Evolutionary conservation across 768 basidiomycete species (phyloP).

Genomic region (Podaxis sp.): DNA sequence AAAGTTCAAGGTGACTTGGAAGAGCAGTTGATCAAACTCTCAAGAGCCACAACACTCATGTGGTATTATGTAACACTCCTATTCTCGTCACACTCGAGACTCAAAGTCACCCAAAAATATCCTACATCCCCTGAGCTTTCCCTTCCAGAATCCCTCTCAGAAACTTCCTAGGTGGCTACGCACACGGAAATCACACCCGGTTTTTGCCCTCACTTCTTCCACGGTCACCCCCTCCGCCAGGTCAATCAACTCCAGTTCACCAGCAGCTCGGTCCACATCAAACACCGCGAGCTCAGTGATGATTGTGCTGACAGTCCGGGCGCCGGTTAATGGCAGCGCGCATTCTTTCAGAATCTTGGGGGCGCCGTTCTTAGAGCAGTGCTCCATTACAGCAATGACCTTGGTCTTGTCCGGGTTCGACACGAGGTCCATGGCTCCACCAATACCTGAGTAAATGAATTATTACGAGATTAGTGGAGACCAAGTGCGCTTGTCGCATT

Average conservation of each 20-base stretch:
- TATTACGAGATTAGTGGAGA: constrained; percentile 15
- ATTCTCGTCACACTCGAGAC: neutral
- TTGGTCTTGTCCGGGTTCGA: constrained; percentile 96
- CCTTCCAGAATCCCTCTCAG: neutral
- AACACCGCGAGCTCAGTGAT: constrained; percentile 94
- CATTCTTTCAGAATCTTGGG: constrained; percentile 87
- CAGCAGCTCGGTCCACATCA: constrained; percentile 75
- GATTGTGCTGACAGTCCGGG: constrained; percentile 84
- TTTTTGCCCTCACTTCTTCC: constrained; percentile 85
- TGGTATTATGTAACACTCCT: constrained; percentile 14
- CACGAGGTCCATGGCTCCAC: constrained; percentile 95
- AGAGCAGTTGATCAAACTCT: neutral
- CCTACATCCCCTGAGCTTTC: neutral
- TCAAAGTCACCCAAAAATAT: neutral
- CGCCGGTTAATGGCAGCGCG: constrained; percentile 84
- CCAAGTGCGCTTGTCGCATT: neutral
- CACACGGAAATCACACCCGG: constrained; percentile 79
- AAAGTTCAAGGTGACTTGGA: neutral
- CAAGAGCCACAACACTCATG: neutral
- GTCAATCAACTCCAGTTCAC: constrained; percentile 75
- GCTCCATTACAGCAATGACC: constrained; percentile 88
- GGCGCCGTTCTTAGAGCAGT: constrained; percentile 85
- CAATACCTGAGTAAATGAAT: constrained; percentile 61
- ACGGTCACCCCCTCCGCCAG: constrained; percentile 81
- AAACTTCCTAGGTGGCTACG: constrained; percentile 49